Conservation (phyloP, 78 protist genomes). For the Cavenderia fasciculata region DNA sequence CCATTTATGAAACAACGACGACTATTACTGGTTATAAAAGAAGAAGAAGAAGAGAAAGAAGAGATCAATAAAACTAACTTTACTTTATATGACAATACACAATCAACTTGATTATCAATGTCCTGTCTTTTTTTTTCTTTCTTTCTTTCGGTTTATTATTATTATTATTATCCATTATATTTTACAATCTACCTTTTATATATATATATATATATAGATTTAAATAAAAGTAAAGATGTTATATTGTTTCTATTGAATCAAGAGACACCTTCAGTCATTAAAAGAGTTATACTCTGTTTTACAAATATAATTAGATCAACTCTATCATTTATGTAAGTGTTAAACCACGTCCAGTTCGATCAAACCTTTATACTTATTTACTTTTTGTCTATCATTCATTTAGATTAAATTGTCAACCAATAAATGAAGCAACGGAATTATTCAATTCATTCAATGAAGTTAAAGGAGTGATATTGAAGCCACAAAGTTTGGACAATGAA, state of each 20-base stretch:
- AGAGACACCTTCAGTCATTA: constrained; percentile 3
- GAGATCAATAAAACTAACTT: too few species aligned
- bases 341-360: neutral
- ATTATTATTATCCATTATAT: too few species aligned
- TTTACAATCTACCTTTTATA: neutral
- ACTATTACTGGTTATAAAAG: too few species aligned
- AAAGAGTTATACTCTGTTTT: constrained; percentile 45
- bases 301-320: constrained; percentile 51
- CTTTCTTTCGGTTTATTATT: too few species aligned
- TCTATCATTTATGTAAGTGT: constrained; percentile 39
- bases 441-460: constrained; percentile 53
- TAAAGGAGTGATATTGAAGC: neutral
- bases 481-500: constrained; percentile 9
- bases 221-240: constrained; percentile 12
- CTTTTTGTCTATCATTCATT: neutral
- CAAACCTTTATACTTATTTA: neutral
- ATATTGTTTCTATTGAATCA: neutral
- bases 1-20: too few species aligned
- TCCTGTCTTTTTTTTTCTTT: too few species aligned
- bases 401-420: neutral
- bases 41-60: too few species aligned
- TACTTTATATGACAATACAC: too few species aligned
- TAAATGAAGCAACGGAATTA: neutral
- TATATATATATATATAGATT: neutral
- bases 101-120: too few species aligned